These are phyloP conservation scores for Lipomyces yamadae DNA, from an alignment of 805 yeast species.

Conservation along the genomic window DNA sequence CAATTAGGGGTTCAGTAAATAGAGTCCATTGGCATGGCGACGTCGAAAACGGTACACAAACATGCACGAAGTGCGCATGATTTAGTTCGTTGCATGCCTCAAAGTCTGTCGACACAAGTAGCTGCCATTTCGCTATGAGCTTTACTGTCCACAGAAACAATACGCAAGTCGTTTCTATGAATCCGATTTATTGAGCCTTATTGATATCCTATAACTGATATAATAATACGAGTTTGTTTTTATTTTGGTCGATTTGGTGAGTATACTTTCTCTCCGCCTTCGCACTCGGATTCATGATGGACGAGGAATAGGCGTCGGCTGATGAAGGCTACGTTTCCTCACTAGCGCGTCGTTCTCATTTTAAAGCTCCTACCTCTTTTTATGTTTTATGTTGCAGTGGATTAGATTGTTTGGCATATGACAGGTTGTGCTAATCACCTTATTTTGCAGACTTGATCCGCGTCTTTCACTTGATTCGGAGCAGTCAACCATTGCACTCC, in stretches of 20 bases:
- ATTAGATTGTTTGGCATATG: neutral
- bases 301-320: neutral
- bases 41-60: neutral
- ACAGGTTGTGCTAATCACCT: neutral
- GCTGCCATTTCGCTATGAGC: neutral
- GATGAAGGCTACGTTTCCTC: neutral
- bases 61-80: neutral
- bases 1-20: constrained; percentile 13
- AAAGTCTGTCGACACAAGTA: neutral
- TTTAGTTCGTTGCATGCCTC: neutral
- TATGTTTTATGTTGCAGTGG: neutral
- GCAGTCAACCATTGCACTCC: neutral
- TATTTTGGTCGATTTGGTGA: neutral
- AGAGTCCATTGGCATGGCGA: constrained; percentile 27
- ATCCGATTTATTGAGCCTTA: neutral
- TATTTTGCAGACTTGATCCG: neutral
- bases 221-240: neutral
- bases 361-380: neutral
- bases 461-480: neutral
- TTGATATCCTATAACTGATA: neutral
- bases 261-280: neutral
- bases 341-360: neutral
- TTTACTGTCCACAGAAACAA: neutral
- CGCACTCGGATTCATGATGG: neutral
- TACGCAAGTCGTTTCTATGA: neutral